Conservation (phyloP, 1,284 basidiomycete genomes). For the Hortiboletus rubellus region DNA sequence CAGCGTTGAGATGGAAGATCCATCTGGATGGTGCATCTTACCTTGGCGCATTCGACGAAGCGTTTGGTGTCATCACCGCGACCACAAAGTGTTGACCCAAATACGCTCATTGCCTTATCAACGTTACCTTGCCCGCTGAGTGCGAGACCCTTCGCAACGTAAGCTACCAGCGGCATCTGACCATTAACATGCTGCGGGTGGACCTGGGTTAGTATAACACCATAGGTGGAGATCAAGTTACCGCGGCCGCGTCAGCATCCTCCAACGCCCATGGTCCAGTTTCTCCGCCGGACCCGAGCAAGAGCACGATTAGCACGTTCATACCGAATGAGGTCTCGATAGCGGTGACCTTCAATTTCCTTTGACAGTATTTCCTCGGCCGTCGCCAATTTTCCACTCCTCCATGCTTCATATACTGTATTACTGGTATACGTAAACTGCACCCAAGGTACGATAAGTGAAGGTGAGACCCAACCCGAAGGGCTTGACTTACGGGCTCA, state of each 20-base stretch:
- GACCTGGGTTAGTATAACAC: too few relatives aligned
- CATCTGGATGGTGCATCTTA: too few relatives aligned
- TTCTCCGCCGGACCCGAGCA: neutral
- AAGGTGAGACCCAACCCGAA: neutral
- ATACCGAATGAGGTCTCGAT: neutral
- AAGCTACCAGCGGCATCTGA: too few relatives aligned
- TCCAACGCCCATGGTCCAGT: neutral
- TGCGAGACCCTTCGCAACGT: too few relatives aligned
- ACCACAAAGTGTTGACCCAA: too few relatives aligned
- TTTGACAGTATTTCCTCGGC: neutral
- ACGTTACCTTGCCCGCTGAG: too few relatives aligned
- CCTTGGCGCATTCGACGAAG: too few relatives aligned
- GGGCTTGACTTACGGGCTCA: conserved; percentile 4
- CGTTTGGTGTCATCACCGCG: too few relatives aligned
- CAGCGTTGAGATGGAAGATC: too few relatives aligned
- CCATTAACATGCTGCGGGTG: too few relatives aligned
- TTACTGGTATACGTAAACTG: conserved; percentile 10
- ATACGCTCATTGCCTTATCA: too few relatives aligned
- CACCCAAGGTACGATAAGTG: neutral
- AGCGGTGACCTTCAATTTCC: neutral
- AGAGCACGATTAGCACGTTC: conserved; percentile 5
- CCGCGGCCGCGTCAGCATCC: neutral
- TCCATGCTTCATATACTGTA: neutral
- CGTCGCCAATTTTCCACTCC: neutral
- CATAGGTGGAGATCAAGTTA: neutral